Percentiles rank a stretch among this genome's conserved stretches.
Evolutionary conservation across 768 basidiomycete genomes (phyloP).

Genomic region (Auriscalpium vulgare): DNA sequence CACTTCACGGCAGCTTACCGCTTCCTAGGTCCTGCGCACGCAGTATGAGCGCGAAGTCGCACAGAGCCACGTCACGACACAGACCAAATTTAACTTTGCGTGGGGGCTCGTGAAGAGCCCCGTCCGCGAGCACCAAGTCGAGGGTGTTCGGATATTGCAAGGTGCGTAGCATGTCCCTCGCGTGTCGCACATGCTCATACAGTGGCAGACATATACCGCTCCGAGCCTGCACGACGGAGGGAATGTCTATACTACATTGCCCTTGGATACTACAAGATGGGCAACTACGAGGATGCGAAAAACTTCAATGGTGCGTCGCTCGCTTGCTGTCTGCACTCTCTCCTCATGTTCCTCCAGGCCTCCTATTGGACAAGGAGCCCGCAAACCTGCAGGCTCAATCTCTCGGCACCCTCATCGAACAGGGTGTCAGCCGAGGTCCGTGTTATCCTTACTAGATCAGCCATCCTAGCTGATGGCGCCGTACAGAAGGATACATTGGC

Average conservation of each 20-base stretch:
- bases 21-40: constrained; percentile 63
- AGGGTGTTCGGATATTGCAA: constrained; percentile 88
- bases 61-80: constrained; percentile 80
- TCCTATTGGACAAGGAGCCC: constrained; percentile 88
- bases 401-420: constrained; percentile 77
- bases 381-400: constrained; percentile 89
- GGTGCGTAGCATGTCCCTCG: constrained; percentile 36
- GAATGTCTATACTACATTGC: constrained; percentile 97
- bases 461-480: not conserved
- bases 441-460: not conserved
- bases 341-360: constrained; percentile 35
- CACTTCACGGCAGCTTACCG: not conserved
- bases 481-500: constrained; percentile 92
- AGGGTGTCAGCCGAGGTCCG: constrained; percentile 73
- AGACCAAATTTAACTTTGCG: constrained; percentile 96
- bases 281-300: constrained; percentile 86
- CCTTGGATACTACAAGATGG: constrained; percentile 94
- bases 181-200: not conserved
- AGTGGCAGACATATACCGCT: constrained; percentile 77
- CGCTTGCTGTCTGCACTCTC: not conserved
- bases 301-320: constrained; percentile 82
- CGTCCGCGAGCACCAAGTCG: constrained; percentile 74
- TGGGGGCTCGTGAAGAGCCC: constrained; percentile 97
- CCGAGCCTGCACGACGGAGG: constrained; percentile 77
- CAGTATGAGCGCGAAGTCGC: constrained; percentile 88